Evolutionary conservation across 148 eudicot genomes (phyloP), one percentile per base, ranked within the genome.

Genomic region (Amaranthus hypochondriacus): DNA sequence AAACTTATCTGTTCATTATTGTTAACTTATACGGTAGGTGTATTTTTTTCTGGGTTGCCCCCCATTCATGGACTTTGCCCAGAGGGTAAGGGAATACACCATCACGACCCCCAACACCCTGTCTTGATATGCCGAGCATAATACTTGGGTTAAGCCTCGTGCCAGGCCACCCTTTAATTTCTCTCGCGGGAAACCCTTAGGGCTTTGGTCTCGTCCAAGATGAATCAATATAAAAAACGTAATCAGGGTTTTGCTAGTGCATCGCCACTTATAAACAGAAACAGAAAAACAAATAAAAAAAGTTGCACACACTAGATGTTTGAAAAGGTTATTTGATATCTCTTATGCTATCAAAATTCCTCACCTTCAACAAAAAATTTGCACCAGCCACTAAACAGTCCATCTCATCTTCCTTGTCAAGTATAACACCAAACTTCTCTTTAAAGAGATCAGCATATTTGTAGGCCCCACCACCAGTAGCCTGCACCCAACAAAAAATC

Each of bases 381-480:
- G 92, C 87, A 79, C 98, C 98, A 75, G 90, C 81, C 49, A 93
- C 98, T 65, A 93, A 88, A 76, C 86, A 87, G 79, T 89, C 89
- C 98, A 93, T 93, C 79, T 93, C 98, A 67, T 93, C 98, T 65
- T 80, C 96, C 84, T 93, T 93, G 84, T 93, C 98, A 77, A 93
- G 85, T 70, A 58, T 80, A 80, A 89, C 70, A 49, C 92, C 94
- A 56, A 93, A 89, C 70, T 83, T 89, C 79, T 93, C 94, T 79
- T 84, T 87, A 77, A 93, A 89, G 54, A 90, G 76, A 83, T 89
- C 92, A 46, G 96, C 88, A 78, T 85, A 93, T 80, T 83, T 93
- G 77, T 82, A 84, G 76, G 98, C 98, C 66, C 98, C 98, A 56
- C 98, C 98, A 77, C 98, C 98, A 80, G 98, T 93, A 69, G 96